phyloP scores from a whole-genome alignment of 164 flowering plant genomes.

The Platanus orientalis region DNA sequence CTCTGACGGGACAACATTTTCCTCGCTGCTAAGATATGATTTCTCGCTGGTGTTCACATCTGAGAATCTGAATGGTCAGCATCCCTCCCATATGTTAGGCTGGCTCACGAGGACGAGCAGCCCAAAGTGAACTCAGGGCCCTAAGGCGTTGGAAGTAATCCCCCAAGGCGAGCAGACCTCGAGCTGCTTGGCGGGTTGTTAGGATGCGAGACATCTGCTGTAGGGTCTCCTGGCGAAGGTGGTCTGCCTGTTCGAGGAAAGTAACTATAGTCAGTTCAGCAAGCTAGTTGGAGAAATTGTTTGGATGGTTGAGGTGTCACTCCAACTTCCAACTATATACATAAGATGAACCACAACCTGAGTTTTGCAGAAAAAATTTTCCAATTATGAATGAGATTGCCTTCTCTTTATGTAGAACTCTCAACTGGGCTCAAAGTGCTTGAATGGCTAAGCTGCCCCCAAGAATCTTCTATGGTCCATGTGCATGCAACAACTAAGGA shows the following conservation, averaged over 20 bases:
- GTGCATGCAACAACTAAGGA: too few relatives aligned
- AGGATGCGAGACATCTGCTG: conserved; percentile 64
- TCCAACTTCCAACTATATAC: neutral
- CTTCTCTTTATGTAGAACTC: neutral
- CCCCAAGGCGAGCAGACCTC: conserved; percentile 70
- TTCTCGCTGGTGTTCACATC: neutral
- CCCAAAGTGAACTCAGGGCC: conserved; percentile 72
- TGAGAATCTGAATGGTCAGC: neutral
- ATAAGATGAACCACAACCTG: too few relatives aligned
- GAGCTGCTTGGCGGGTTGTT: conserved; percentile 76
- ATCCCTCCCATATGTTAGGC: conserved; percentile 11
- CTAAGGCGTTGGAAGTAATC: conserved; percentile 85
- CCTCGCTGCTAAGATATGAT: conserved; percentile 4
- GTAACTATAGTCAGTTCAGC: neutral
- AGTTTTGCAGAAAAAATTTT: neutral
- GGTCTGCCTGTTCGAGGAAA: conserved; percentile 62
- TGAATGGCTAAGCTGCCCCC: neutral
- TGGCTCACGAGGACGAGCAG: conserved; percentile 57
- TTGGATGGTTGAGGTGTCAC: neutral
- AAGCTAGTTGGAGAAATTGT: neutral
- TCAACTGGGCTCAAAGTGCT: neutral
- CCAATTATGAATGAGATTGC: neutral
- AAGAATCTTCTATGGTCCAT: neutral
- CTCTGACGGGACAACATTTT: neutral
- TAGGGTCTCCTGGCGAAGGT: conserved; percentile 69